Evolutionary conservation across 192 early-diverging fungal species (phyloP).

Genomic region (Chytriomyces hyalinus): DNA sequence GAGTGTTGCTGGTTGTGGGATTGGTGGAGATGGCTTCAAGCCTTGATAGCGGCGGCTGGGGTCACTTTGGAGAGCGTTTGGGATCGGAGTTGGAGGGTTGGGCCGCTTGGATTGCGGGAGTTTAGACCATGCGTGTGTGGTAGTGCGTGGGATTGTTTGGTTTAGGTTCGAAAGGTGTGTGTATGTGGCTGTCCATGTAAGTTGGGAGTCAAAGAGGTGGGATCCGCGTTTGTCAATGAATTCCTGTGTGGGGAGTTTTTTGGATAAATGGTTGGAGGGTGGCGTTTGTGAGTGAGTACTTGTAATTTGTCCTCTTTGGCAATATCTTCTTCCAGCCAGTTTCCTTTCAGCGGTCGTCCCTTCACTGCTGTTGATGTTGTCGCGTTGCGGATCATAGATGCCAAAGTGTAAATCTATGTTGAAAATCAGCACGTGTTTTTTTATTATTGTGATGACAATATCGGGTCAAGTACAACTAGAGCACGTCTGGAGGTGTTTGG

Average conservation of each 20-base stretch:
- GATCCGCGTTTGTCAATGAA: conserved; percentile 1
- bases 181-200: conserved; percentile 12
- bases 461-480: too few species aligned
- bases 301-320: conserved; percentile 4
- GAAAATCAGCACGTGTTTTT: too few species aligned
- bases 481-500: too few species aligned
- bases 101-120: conserved; percentile 4
- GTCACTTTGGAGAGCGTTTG: conserved; percentile 1
- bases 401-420: too few species aligned
- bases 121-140: background rate
- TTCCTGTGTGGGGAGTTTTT: background rate
- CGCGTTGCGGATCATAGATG: background rate
- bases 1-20: background rate
- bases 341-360: conserved; percentile 10
- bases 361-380: background rate
- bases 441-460: too few species aligned
- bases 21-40: background rate
- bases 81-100: background rate
- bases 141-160: background rate
- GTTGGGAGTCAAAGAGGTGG: background rate
- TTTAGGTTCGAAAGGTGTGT: conserved; percentile 2
- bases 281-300: conserved; percentile 1
- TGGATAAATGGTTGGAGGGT: background rate
- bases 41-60: conserved; percentile 8
- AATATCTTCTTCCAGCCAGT: conserved; percentile 21